These are phyloP conservation scores for Kwoniella mangroviensis DNA, from an alignment of 768 basidiomycete genomes.

Conservation along the genomic window DNA sequence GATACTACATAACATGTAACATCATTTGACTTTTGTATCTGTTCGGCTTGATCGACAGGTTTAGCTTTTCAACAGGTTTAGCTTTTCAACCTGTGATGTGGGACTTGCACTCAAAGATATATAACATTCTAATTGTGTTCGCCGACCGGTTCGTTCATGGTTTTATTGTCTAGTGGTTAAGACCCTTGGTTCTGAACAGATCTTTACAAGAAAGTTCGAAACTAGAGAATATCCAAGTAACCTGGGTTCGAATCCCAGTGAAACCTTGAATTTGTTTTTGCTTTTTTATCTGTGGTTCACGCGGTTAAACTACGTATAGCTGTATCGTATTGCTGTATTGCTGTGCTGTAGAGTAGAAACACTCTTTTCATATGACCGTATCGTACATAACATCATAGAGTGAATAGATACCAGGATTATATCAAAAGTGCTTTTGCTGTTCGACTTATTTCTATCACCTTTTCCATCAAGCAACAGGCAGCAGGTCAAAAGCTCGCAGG, in stretches of 20 bases:
- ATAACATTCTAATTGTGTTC: accelerated
- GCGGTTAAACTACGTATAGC: not conserved
- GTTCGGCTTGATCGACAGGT: too few relatives aligned
- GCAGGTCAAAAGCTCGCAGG: not conserved
- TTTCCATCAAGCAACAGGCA: too few relatives aligned
- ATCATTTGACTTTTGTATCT: too few relatives aligned
- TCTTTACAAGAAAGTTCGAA: not conserved
- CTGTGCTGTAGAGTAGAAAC: not conserved
- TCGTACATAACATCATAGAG: too few relatives aligned
- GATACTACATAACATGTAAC: too few relatives aligned
- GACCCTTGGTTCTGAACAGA: slow-evolving; percentile 1
- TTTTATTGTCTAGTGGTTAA: slow-evolving; percentile 1
- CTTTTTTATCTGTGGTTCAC: not conserved
- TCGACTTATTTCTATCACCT: not conserved
- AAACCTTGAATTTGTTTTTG: not conserved
- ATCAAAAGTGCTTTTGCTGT: not conserved
- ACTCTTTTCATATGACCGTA: not conserved
- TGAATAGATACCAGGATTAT: not conserved
- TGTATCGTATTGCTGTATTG: not conserved
- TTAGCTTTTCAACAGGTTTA: too few relatives aligned
- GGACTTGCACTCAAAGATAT: too few relatives aligned
- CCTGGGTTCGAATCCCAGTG: slow-evolving; percentile 1
- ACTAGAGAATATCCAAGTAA: not conserved
- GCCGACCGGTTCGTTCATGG: not conserved
- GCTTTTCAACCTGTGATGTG: too few relatives aligned